Evolutionary conservation across 129 eudicot species (phyloP), one percentile per base, ranked within the genome.

Genomic region (Ambrosia artemisiifolia): DNA sequence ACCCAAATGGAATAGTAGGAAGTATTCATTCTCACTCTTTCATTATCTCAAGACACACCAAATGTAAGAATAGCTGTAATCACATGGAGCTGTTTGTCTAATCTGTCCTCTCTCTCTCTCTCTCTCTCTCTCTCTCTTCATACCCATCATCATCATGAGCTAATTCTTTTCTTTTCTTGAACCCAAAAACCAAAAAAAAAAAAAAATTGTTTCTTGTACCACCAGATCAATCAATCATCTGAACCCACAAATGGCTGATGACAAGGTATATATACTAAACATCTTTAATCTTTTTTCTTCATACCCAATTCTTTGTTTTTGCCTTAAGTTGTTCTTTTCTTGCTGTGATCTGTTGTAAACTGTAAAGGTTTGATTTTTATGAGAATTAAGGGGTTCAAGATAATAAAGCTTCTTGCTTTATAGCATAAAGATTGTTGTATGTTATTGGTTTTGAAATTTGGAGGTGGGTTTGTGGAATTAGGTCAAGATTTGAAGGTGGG

Each of bases 11-110:
- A 11, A 55, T 12, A 24, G 13, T 35, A 63, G 64, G 36, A 74
- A 74, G 55, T 63, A 74, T 63, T 63, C 63, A 49, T 63, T 54
- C 30, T 49, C 63, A 74, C 71, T 74, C 78, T 63, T 46, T 69
- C 64, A 53, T 55, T 54, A 48, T 54, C 78, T 74, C 53, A 74
- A 50, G 78, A 74, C 78, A 73, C 78, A 74, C 71, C 78, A 63
- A 63, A 74, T 64, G 78, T 49, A 48, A 74, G 54, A 49, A 14
- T 63, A 74, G 78, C 78, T 74, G 78, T 74, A 74, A 74, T 74
- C 78, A 74, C 78, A 74, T 74, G 78, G 78, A 74, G 64, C 36
- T 63, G 78, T 74, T 74, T 63, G 64, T 63, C 78, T 63, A 28
- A 74, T 49, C 71, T 71, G 64, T 20, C 78, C 78, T 74, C 64